Evolutionary conservation across 352 stramenopile genomes (phyloP), one percentile per base, ranked within the genome.

Genomic region (Plasmopara halstedii): DNA sequence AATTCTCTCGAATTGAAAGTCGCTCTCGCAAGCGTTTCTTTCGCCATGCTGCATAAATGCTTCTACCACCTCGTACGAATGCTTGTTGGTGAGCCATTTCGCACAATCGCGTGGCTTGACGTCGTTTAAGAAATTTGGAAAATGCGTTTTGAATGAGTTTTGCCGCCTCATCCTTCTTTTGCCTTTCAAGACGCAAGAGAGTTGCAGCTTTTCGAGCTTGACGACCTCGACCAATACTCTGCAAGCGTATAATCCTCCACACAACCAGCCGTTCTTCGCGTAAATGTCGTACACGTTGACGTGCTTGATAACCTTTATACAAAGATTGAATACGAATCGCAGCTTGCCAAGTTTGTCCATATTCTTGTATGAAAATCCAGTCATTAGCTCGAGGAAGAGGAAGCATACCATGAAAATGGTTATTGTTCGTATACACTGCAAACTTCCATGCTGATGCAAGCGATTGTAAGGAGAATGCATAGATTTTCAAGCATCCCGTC

Each of bases 281-380:
- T 32, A 73, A 70, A 21, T 65, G 50, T 1, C 22, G 54, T 2
- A 73, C 64, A 2, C 65, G 39, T 10, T 63, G 59, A 14, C 75
- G 45, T 6, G 80, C 77, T 1, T 80, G 64, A 0, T 62, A 65
- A 14, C 69, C 70, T 19, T 77, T 73, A 44, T 76, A 91, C 35
- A 88, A 40, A 22, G 70, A 73, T 50, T 93, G 79, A 29, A 90
- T 83, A 20, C 60, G 57, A 10, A 76, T 70, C 6, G 77, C 79
- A 4, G 77, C 69, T n/a, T 58, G 64, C 65, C 73, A 88, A 43
- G 68, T 77, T 43, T 76, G 70, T 8, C 81, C 76, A 42, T 97
- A 95, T 8, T 91, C 66, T 36, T 95, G 82, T 15, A 97, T 79
- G 21, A 84, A 63, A 8, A 90, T 46, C 46, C 86, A 83, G 46